phyloP scores from a whole-genome alignment of 352 stramenopile species.

The Pilasporangium apinafurcum region DNA sequence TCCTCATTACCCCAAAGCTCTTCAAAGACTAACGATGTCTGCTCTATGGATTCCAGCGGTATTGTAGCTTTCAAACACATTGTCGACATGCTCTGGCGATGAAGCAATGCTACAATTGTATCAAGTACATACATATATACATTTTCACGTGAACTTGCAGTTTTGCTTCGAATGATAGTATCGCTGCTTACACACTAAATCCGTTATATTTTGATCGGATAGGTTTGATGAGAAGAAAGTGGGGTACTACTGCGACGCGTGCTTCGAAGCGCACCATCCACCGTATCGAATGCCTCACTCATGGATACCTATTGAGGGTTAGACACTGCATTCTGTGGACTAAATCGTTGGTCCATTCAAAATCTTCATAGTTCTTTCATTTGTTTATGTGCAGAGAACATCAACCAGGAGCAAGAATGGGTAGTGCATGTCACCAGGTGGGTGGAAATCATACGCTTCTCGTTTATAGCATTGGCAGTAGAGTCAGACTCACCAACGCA shows the following conservation, averaged over 20 bases:
- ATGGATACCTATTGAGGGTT: conserved; percentile 44
- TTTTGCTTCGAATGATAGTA: no score
- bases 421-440: conserved; percentile 47
- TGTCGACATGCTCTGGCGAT: conserved; percentile 41
- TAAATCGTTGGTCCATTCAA: neutral
- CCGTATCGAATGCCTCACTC: conserved; percentile 42
- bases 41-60: conserved; percentile 10
- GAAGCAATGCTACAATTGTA: conserved; percentile 59
- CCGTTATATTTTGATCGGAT: neutral
- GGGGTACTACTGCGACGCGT: conserved; percentile 66
- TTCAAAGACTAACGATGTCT: neutral
- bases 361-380: neutral
- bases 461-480: no score
- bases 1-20: no score
- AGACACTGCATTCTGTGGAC: neutral
- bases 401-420: conserved; percentile 61
- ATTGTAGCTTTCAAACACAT: conserved; percentile 50
- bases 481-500: no score
- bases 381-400: conserved; percentile 17
- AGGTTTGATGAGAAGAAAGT: conserved; percentile 49
- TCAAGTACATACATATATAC: conserved; percentile 56
- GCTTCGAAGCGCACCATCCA: conserved; percentile 50
- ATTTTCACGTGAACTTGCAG: no score
- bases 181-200: no score
- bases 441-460: conserved; percentile 1